Evolutionary conservation across 768 basidiomycete genomes (phyloP).

Genomic region (Boletus pseudopeckii): DNA sequence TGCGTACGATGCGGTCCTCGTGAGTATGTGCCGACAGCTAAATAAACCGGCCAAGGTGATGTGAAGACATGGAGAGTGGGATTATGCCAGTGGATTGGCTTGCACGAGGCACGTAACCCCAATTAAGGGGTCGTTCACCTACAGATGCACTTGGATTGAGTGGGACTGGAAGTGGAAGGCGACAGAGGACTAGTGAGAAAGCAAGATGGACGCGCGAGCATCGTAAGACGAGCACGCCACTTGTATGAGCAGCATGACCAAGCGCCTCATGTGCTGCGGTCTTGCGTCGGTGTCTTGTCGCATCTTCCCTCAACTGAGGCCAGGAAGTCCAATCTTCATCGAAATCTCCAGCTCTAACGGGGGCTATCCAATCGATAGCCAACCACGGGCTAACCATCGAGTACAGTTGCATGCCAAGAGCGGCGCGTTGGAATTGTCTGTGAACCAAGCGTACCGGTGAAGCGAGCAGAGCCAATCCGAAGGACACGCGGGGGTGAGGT

Average conservation of each 20-base stretch:
- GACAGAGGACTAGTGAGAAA: conserved; percentile 37
- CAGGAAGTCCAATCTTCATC: conserved; percentile 51
- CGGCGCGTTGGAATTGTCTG: conserved; percentile 53
- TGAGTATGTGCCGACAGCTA: conserved; percentile 23
- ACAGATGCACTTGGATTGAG: conserved; percentile 55
- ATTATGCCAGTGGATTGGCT: conserved; percentile 24
- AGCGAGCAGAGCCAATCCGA: conserved; percentile 3
- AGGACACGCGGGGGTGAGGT: conserved; percentile 7
- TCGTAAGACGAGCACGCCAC: conserved; percentile 53
- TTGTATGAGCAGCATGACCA: conserved; percentile 45
- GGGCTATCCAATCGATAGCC: conserved; percentile 15
- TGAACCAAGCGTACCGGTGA: conserved; percentile 17
- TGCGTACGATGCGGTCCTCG: not conserved
- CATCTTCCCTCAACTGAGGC: conserved; percentile 48
- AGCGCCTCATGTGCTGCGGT: conserved; percentile 55
- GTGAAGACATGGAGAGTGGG: conserved; percentile 29
- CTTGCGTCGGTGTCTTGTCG: conserved; percentile 69
- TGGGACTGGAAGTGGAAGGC: conserved; percentile 43
- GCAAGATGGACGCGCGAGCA: too few relatives aligned
- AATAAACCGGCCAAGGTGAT: conserved; percentile 26
- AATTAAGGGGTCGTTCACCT: conserved; percentile 77
- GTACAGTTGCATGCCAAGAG: conserved; percentile 26
- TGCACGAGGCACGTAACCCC: conserved; percentile 77
- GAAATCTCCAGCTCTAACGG: conserved; percentile 31
- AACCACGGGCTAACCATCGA: conserved; percentile 42